Conservation (phyloP, 2,329 filamentous ascomycete genomes). For the Beauveria brongniartii region DNA sequence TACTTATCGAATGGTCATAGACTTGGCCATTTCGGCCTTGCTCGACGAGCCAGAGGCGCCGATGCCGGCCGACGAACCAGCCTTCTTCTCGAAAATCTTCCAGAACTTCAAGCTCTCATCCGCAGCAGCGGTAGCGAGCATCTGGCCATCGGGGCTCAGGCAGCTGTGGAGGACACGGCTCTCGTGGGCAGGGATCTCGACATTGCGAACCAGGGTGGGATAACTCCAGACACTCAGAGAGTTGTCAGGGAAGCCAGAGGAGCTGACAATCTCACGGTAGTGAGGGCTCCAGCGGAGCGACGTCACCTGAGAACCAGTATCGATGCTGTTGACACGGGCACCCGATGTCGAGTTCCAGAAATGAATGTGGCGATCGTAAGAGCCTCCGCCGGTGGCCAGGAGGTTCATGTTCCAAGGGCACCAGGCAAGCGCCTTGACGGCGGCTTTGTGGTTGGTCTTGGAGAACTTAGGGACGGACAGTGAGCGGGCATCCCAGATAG, state of each 20-base stretch:
- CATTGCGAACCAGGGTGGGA: conserved; percentile 90
- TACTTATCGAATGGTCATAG: conserved; percentile 81
- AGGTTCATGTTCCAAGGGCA: conserved; percentile 99
- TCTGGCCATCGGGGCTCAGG: conserved; percentile 94
- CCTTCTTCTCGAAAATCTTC: conserved; percentile 99
- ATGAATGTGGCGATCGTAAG: conserved; percentile 96
- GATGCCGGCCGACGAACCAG: conserved; percentile 59
- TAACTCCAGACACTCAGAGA: conserved; percentile 99
- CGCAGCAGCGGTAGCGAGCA: conserved; percentile 89
- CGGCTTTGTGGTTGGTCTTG: conserved; percentile 99
- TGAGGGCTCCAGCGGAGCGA: conserved; percentile 92
- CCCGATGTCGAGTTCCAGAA: conserved; percentile 99
- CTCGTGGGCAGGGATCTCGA: conserved; percentile 97
- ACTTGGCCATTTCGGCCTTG: conserved; percentile 84
- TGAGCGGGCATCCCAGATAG: conserved; percentile 96
- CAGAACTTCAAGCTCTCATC: conserved; percentile 99
- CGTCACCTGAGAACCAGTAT: conserved; percentile 95
- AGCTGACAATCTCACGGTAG: conserved; percentile 97
- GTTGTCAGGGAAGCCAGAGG: conserved; percentile 98
- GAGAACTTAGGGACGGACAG: conserved; percentile 94
- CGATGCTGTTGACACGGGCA: conserved; percentile 96
- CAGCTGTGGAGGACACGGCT: conserved; percentile 94
- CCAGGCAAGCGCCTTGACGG: conserved; percentile 96
- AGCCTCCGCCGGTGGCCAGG: conserved; percentile 90
- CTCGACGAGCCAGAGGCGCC: conserved; percentile 59